Percentiles rank a stretch among this genome's conserved stretches.
Evolutionary conservation across 768 basidiomycete genomes (phyloP).

Genomic region (Lentinula boryana): DNA sequence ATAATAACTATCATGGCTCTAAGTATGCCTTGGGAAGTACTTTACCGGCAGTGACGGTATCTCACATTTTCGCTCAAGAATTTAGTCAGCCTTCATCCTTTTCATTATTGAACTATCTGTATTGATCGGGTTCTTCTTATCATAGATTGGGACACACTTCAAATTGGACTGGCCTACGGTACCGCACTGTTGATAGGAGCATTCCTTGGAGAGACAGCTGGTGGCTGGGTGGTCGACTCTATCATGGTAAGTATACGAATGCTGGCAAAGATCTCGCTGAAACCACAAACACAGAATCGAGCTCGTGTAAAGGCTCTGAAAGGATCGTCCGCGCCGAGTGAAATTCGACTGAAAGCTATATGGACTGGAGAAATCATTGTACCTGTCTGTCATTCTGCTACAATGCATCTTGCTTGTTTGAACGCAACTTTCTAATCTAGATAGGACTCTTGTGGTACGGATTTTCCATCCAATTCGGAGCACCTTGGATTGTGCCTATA

Average conservation of each 20-base stretch:
- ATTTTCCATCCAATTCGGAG: background rate
- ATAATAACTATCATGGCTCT: background rate
- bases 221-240: slow-evolving; percentile 2
- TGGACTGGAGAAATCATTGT: slow-evolving; percentile 6
- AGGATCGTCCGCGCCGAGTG: background rate
- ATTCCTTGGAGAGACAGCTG: slow-evolving; percentile 3
- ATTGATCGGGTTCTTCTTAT: background rate
- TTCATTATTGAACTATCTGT: background rate
- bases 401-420: background rate
- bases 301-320: background rate
- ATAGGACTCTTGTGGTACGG: slow-evolving; percentile 3
- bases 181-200: background rate
- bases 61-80: slow-evolving; percentile 5
- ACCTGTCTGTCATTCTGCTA: background rate
- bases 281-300: background rate
- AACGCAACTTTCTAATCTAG: background rate
- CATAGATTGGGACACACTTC: background rate
- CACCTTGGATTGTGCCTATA: slow-evolving; percentile 5
- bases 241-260: background rate
- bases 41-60: slow-evolving; percentile 2
- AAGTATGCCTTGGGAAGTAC: background rate
- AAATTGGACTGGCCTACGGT: slow-evolving; percentile 3
- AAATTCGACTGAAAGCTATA: slow-evolving; percentile 2
- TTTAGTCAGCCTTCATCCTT: background rate
- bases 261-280: background rate